Evolutionary conservation across 257 asterid genomes (phyloP), one percentile per base, ranked within the genome.

Genomic region (Verbascum thapsus): DNA sequence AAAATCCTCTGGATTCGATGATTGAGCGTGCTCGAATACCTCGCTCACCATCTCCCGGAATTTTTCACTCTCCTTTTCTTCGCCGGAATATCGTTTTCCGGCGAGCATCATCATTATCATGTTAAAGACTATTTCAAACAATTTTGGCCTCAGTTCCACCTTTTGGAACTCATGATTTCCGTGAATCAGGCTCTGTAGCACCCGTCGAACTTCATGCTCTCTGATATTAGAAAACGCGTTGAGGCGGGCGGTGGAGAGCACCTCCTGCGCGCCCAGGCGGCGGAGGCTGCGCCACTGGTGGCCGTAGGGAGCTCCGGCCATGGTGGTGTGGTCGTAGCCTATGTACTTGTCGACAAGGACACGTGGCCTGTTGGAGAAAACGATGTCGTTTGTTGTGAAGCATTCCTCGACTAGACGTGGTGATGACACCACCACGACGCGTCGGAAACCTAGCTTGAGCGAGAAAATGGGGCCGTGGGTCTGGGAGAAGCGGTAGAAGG

Each of bases 391-490:
- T 6, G 4, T 0, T 47, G 75, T 74, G 73, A 76, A 80, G 67
- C 83, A 76, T 68, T 74, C 71, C 9, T 63, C 78, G 12, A 68
- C 80, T 15, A 77, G 52, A 18, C 8, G 5, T 0, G 86, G 81
- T 0, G 86, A 70, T 0, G 86, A 80, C 4, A 80, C 78, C 50
- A 80, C 83, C 39, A 80, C 72, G 22, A 71, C 66, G 44, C 37
- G 83, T 64, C 86, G 78, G 58, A 48, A 23, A 66, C 86, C 86
- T 40, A 76, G 77, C 0, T 59, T 52, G 68, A 80, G 86, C 0
- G 86, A 55, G 78, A 80, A 76, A 3, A 80, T 76, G 5, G 83
- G 83, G 44, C 83, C 86, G 66, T 64, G 76, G 0, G 23, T 64
- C 38, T 55, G 58, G 16, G 86, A 64, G 64, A 74, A 34, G 47